Base-by-base conservation (phyloP, 352 stramenopile species). In the Pythium utonaiense region DNA sequence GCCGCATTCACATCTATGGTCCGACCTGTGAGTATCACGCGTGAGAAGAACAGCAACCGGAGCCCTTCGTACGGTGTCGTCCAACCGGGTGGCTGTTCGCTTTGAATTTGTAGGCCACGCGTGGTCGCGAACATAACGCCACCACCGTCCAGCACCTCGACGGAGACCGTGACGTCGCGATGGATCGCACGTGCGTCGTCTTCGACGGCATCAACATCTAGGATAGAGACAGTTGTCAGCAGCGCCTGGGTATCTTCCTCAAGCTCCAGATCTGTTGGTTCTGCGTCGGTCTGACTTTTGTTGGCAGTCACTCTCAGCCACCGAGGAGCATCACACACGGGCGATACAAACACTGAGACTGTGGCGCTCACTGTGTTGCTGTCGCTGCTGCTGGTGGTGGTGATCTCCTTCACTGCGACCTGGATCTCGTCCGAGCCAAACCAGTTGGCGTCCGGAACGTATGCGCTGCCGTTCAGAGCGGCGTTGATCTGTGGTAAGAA, bases 401-500 rank as follows among this genome's bases (percentile, higher is more conserved):
- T 66, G n/a, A 69, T 27, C 22, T 71, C 52, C 17, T 27, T 33
- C 3, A 74, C 67, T 0, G 53, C 67, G 8, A 91, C 33, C 21
- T 30, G 53, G 22, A 91, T 34, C n/a, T 71, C 51, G 19, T 91
- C 78, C 5, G 76, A 61, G 9, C 83, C 83, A 27, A 76, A 86
- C 77, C 80, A 92, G 61, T 92, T 63, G 36, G 16, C 31, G 5
- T 54, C 45, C 48, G 80, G 78, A 12, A 79, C 53, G 52, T 89
- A 93, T 3, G 53, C 45, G 27, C 75, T 85, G 12, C 66, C 63
- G 34, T 82, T 73, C 1, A 93, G 57, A 19, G 73, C 83, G 1
- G 45, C 55, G 52, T 93, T 89, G 47, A 92, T 42, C 31, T 85
- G 68, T 17, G 44, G 21, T 3, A 88, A 51, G 22, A 82, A 85